Conservation (phyloP, 257 asterid genomes). For the Anisodus tanguticus region DNA sequence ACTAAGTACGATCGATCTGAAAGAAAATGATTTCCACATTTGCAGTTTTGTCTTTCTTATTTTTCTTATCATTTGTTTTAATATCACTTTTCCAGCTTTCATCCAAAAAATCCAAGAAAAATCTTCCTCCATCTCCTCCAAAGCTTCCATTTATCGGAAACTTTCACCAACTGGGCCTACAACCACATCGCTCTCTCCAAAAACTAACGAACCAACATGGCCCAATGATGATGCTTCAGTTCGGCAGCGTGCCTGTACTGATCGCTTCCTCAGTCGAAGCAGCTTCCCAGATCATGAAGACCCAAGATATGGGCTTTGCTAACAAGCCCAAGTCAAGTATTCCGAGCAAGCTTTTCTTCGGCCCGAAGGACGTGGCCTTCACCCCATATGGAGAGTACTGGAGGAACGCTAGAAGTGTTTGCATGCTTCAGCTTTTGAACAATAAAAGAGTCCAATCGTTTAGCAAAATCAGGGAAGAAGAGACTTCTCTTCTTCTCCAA, state of each 20-base stretch:
- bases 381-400: conserved; percentile 42
- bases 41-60: too few relatives aligned
- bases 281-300: conserved; percentile 56
- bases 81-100: too few relatives aligned
- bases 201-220: conserved; percentile 46
- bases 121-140: conserved; percentile 56
- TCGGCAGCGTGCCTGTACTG: conserved; percentile 49
- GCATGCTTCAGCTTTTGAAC: conserved; percentile 33
- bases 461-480: conserved; percentile 30
- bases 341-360: not conserved
- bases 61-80: too few relatives aligned
- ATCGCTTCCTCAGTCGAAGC: conserved; percentile 53
- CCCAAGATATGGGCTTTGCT: conserved; percentile 22
- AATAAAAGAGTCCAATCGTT: conserved; percentile 32
- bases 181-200: conserved; percentile 50
- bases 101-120: too few relatives aligned
- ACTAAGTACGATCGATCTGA: too few relatives aligned
- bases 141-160: conserved; percentile 61
- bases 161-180: conserved; percentile 49
- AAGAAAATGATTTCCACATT: too few relatives aligned
- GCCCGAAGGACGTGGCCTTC: not conserved
- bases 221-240: conserved; percentile 54
- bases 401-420: conserved; percentile 40
- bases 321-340: conserved; percentile 21
- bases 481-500: not conserved